These are phyloP conservation scores for Beauveria australis DNA, from an alignment of 2,329 filamentous ascomycete genomes.

Conservation along the genomic window DNA sequence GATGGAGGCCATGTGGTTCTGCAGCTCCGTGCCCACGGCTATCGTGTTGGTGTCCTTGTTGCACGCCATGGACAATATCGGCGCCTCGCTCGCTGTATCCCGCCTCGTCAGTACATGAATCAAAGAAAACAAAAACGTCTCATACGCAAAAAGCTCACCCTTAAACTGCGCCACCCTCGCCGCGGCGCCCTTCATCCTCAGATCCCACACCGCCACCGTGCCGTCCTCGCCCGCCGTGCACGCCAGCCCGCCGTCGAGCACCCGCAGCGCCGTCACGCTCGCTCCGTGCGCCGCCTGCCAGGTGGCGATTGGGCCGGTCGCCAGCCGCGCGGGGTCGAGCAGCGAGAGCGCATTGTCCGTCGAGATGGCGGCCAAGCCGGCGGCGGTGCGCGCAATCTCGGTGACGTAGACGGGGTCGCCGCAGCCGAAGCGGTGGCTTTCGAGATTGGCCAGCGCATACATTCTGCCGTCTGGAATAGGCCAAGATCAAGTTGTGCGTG, in stretches of 20 bases:
- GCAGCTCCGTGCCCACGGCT: slow-evolving; percentile 65
- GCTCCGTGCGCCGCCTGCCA: slow-evolving; percentile 44
- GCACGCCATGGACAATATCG: slow-evolving; percentile 60
- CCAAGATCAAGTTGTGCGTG: neutral
- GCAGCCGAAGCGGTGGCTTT: slow-evolving; percentile 21
- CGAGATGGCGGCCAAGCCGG: slow-evolving; percentile 52
- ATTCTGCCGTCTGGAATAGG: slow-evolving; percentile 14
- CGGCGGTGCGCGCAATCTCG: slow-evolving; percentile 43
- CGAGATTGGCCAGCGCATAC: slow-evolving; percentile 27
- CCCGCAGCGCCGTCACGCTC: slow-evolving; percentile 55
- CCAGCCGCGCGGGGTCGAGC: slow-evolving; percentile 52
- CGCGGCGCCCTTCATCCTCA: slow-evolving; percentile 36
- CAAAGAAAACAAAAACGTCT: fast-evolving
- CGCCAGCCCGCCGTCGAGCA: slow-evolving; percentile 45
- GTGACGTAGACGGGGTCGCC: slow-evolving; percentile 46
- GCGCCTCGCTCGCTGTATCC: slow-evolving; percentile 31
- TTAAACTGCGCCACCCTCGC: slow-evolving; percentile 36
- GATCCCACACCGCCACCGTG: slow-evolving; percentile 57
- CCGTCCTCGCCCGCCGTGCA: slow-evolving; percentile 68
- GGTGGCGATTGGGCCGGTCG: slow-evolving; percentile 38
- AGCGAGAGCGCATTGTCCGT: slow-evolving; percentile 64
- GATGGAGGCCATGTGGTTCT: slow-evolving; percentile 53
- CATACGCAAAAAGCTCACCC: slow-evolving; percentile 26
- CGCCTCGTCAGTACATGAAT: slow-evolving; percentile 15
- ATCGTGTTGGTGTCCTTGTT: slow-evolving; percentile 48